phyloP scores from a whole-genome alignment of 2,329 filamentous ascomycete genomes.

The Amphichorda felina region DNA sequence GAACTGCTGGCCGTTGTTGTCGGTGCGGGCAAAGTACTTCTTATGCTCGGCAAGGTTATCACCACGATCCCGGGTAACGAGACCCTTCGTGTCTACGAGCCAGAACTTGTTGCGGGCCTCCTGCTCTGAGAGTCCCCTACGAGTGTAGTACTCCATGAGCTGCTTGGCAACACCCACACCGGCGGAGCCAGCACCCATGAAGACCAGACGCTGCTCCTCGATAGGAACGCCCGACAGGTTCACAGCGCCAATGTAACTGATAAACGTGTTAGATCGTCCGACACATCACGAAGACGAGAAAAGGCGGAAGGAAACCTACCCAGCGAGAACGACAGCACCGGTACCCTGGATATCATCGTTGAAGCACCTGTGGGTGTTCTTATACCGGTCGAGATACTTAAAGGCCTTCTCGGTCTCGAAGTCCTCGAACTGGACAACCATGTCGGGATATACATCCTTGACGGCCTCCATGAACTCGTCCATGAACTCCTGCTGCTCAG shows the following conservation, averaged over 20 bases:
- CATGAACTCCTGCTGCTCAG: slow-evolving; percentile 82
- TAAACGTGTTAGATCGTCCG: slow-evolving; percentile 40
- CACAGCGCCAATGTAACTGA: slow-evolving; percentile 55
- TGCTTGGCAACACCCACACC: slow-evolving; percentile 97
- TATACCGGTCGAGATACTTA: slow-evolving; percentile 83
- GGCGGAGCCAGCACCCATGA: slow-evolving; percentile 90
- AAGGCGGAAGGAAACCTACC: slow-evolving; percentile 37
- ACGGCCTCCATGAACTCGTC: slow-evolving; percentile 95
- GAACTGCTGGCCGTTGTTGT: slow-evolving; percentile 58
- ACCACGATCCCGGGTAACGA: slow-evolving; percentile 85
- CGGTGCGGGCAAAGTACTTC: slow-evolving; percentile 54
- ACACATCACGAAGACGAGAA: no score
- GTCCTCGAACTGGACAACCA: slow-evolving; percentile 88
- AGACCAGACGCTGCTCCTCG: slow-evolving; percentile 87
- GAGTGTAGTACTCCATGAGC: slow-evolving; percentile 93
- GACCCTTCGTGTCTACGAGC: slow-evolving; percentile 92
- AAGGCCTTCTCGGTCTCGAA: slow-evolving; percentile 92
- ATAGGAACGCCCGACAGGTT: slow-evolving; percentile 76
- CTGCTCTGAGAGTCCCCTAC: slow-evolving; percentile 78
- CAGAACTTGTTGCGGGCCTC: slow-evolving; percentile 87
- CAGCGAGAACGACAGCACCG: slow-evolving; percentile 84
- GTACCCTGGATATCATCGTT: slow-evolving; percentile 98
- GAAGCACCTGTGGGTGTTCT: slow-evolving; percentile 85
- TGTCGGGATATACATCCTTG: slow-evolving; percentile 56
- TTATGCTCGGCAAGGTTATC: slow-evolving; percentile 90